Percentiles rank a stretch among this genome's conserved stretches.
Conservation (phyloP, 2,329 filamentous ascomycete genomes). For the Raffaelea albimanens region DNA sequence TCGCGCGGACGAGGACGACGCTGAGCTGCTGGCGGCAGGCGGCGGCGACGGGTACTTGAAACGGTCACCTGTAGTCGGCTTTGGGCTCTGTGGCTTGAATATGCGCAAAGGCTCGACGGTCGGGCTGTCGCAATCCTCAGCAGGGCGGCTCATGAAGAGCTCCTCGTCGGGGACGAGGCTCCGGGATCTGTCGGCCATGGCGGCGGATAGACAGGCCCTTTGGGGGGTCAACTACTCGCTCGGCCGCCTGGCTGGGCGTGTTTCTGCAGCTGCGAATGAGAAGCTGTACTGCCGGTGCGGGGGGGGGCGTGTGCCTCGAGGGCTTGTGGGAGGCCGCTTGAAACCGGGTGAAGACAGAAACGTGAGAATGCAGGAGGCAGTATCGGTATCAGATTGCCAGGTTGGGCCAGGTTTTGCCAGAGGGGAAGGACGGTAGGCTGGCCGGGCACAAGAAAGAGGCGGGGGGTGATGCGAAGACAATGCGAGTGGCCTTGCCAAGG, state of each 20-base stretch:
- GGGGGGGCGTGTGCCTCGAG: background rate
- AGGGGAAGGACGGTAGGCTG: background rate
- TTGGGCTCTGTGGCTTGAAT: conserved; percentile 64
- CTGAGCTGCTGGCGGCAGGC: conserved; percentile 22
- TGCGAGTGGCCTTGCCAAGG: too few species aligned
- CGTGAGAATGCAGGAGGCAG: too few species aligned
- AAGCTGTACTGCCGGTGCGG: background rate
- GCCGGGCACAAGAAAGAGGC: conserved; percentile 1
- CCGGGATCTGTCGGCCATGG: conserved; percentile 44
- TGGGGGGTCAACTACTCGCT: too few species aligned
- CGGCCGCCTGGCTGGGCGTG: too few species aligned
- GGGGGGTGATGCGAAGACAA: background rate
- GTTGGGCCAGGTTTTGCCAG: too few species aligned
- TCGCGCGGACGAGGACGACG: conserved; percentile 35
- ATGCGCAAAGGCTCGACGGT: conserved; percentile 79
- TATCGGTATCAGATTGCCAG: too few species aligned
- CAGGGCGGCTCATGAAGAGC: conserved; percentile 61
- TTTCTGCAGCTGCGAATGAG: background rate
- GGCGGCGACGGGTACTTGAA: conserved; percentile 43
- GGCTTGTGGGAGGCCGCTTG: background rate
- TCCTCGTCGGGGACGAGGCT: conserved; percentile 63
- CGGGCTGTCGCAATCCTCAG: conserved; percentile 55
- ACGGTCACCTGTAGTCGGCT: conserved; percentile 33
- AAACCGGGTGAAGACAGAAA: too few species aligned
- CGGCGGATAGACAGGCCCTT: background rate